A percentile compares a stretch with the other conserved stretches of the same genome.
phyloP scores from a whole-genome alignment of 768 basidiomycete genomes.

The Cyclocybe cylindracea region DNA sequence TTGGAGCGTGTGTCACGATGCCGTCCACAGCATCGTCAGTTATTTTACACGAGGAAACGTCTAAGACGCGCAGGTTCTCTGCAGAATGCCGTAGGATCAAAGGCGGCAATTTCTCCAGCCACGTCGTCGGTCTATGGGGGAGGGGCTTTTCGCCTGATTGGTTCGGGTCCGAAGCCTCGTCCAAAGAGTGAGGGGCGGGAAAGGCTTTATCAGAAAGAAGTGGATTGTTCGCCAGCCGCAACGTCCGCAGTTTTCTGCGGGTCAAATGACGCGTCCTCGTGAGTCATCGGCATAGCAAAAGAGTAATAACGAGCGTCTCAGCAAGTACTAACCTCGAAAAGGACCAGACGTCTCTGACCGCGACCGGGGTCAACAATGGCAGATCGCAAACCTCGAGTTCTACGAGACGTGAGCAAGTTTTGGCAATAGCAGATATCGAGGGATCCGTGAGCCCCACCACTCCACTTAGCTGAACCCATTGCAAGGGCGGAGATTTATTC shows the following conservation, averaged over 20 bases:
- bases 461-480: conserved; percentile 74
- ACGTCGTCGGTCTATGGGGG: conserved; percentile 56
- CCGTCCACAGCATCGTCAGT: conserved; percentile 79
- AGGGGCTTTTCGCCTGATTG: conserved; percentile 46
- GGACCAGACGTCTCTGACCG: conserved; percentile 80
- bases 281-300: not conserved
- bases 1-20: conserved; percentile 72
- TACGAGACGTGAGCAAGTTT: conserved; percentile 71
- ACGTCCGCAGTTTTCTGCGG: conserved; percentile 63
- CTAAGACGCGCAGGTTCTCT: conserved; percentile 76
- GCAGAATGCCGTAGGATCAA: conserved; percentile 64
- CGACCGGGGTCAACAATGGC: conserved; percentile 62
- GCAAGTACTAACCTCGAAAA: conserved; percentile 55
- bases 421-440: conserved; percentile 69
- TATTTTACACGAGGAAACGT: conserved; percentile 74
- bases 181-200: conserved; percentile 47
- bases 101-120: conserved; percentile 63
- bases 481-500: conserved; percentile 63
- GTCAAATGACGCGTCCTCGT: conserved; percentile 1
- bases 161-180: conserved; percentile 18
- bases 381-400: conserved; percentile 82
- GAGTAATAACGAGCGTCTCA: not conserved
- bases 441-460: conserved; percentile 62
- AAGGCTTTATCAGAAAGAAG: conserved; percentile 80
- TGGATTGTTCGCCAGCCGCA: conserved; percentile 79